Conservation (phyloP, 2,329 filamentous ascomycete species). For the Microdochium trichocladiopsis region DNA sequence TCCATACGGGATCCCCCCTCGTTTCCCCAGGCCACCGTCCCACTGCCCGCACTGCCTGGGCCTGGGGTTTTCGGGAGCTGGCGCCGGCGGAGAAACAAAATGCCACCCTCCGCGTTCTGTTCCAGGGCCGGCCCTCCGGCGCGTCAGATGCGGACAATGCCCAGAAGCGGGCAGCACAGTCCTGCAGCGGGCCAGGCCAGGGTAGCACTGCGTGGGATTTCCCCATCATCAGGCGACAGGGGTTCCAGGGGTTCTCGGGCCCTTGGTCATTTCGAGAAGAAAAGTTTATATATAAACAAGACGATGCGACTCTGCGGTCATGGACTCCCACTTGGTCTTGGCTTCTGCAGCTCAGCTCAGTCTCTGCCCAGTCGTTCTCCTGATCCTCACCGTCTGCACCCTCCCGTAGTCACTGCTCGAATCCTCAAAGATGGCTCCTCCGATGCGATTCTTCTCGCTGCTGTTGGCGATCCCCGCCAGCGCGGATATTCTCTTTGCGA, state of each 20-base stretch:
- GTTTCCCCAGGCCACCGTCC: background rate
- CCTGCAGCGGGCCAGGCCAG: too few species aligned
- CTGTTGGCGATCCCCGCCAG: conserved; percentile 7
- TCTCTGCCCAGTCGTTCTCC: background rate
- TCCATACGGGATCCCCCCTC: background rate
- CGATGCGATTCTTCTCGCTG: conserved; percentile 4
- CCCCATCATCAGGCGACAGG: too few species aligned
- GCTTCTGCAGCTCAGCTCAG: background rate
- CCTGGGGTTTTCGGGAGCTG: background rate
- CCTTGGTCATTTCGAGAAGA: too few species aligned
- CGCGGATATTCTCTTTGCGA: conserved; percentile 10
- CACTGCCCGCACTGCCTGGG: background rate
- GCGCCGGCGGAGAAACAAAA: background rate
- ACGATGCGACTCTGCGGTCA: background rate
- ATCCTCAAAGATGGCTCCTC: background rate
- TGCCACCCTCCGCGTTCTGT: background rate
- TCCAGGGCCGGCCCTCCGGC: background rate
- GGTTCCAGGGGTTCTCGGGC: too few species aligned
- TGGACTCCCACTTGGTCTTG: background rate
- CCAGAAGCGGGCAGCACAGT: background rate
- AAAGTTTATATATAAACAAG: background rate
- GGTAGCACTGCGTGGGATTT: too few species aligned
- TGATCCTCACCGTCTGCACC: background rate
- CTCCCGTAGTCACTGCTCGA: too few species aligned
- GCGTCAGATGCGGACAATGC: background rate